Conservation (phyloP, 352 stramenopile species). For the Globisporangium recalcitrans region DNA sequence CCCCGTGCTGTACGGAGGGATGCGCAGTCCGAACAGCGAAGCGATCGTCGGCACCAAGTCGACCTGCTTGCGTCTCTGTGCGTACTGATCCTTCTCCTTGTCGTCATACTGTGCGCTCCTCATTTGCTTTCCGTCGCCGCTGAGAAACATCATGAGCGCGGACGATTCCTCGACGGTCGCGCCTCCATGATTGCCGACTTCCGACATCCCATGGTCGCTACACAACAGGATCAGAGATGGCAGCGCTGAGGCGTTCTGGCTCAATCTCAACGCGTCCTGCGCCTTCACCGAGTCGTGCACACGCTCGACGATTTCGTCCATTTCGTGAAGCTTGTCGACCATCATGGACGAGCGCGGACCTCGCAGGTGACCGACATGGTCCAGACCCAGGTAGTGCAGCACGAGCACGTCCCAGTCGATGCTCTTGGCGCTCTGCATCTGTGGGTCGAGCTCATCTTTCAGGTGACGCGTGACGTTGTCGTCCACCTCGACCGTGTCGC, state of each 20-base stretch:
- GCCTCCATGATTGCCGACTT: conserved; percentile 84
- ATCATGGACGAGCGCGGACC: conserved; percentile 77
- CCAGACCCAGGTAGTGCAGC: conserved; percentile 83
- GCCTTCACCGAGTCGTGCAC: conserved; percentile 52
- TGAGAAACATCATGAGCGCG: conserved; percentile 74
- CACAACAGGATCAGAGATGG: conserved; percentile 75
- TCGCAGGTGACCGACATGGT: conserved; percentile 81
- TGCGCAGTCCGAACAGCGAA: conserved; percentile 59
- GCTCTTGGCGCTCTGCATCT: conserved; percentile 54
- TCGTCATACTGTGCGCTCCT: neutral
- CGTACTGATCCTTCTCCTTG: conserved; percentile 9
- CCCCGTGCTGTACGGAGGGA: conserved; percentile 62
- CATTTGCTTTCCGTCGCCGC: conserved; percentile 33
- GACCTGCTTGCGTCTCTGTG: conserved; percentile 47
- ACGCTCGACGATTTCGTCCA: conserved; percentile 65
- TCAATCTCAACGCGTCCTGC: conserved; percentile 44
- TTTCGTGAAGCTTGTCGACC: conserved; percentile 77
- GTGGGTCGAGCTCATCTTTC: conserved; percentile 74
- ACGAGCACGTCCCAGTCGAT: conserved; percentile 81
- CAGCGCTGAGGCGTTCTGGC: conserved; percentile 17
- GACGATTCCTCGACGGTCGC: conserved; percentile 82
- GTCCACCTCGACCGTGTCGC: conserved; percentile 84
- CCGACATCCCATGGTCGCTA: conserved; percentile 88
- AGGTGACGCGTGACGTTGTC: conserved; percentile 84
- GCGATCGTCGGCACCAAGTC: conserved; percentile 85